Conservation (phyloP, 139 green algal genomes). For the Pleodorina starrii region DNA sequence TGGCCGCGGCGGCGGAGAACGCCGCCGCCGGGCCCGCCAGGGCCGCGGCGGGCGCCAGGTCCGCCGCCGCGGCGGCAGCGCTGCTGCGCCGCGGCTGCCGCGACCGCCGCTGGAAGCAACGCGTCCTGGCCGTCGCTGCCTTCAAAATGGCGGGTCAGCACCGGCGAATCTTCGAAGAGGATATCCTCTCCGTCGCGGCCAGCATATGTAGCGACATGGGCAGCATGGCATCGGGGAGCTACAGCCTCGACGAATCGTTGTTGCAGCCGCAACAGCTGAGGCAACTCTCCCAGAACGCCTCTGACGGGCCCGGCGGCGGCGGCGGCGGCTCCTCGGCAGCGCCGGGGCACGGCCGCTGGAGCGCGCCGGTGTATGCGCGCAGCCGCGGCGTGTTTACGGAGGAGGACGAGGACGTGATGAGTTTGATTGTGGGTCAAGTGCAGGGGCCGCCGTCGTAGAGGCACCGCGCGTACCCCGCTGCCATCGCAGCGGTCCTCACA, state of each 20-base stretch:
- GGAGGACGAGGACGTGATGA: conserved; percentile 23
- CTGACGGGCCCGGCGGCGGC: neutral
- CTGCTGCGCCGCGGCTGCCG: neutral
- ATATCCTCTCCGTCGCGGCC: conserved; percentile 1
- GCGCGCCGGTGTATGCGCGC: neutral
- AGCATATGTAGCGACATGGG: neutral
- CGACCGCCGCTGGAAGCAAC: neutral
- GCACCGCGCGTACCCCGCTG: too few relatives aligned
- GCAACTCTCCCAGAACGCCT: neutral
- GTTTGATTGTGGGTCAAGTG: neutral
- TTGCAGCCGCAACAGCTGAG: neutral
- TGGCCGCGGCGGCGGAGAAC: neutral
- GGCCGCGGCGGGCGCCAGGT: neutral
- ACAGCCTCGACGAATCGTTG: neutral
- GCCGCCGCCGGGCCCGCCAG: neutral
- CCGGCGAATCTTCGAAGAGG: neutral
- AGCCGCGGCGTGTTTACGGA: conserved; percentile 4
- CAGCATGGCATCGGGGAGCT: neutral
- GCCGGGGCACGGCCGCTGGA: neutral
- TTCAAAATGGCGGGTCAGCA: neutral
- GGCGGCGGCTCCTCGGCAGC: neutral
- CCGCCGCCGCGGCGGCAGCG: neutral
- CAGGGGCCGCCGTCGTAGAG: neutral
- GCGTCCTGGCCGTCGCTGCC: conserved; percentile 3
- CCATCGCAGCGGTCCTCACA: too few relatives aligned